Base-by-base conservation (phyloP, 768 basidiomycete genomes). In the Hericium erinaceus region DNA sequence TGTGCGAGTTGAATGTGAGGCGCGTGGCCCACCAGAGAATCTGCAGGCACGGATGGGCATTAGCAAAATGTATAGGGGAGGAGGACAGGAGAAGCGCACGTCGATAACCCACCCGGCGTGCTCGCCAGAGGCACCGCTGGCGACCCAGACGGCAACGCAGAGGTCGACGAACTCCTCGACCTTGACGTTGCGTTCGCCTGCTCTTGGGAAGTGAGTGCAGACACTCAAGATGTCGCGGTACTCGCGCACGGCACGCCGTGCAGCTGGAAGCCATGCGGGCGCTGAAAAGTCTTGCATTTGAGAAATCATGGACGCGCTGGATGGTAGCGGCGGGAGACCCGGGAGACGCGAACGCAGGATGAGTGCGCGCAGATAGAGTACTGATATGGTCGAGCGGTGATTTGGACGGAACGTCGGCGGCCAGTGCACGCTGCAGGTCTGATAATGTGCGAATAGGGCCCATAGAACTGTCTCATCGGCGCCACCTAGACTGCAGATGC, bases 21-120 rank as follows among this genome's bases (percentile, higher is more conserved):
- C 87, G 84, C 9, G 92, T 94, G 1, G 92, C 88, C 92, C 92
- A 94, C 89, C 92, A 95, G 2, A 98, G 78, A 20, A 92, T 80
- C 89, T 90, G 68, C 38, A 49, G 44, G 26, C 40, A 60, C 20
- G 52, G 48, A 44, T 57, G 28, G 15, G 38, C 39, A 40, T 13
- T 33, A 44, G 33, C 16, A 28, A 18, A 22, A 38, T 58, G 16
- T 22, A 18, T 2, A 5, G 37, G 24, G 48, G 60, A 55, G 50
- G 13, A 41, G 56, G 22, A 81, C 20, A 51, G 28, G 20, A 24
- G 49, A 46, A 1, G 49, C 86, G 63, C 60, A 89, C 89, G 67
- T 93, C 90, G 54, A 92, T 78, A 16, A 89, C 82, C 89, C 88
- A 91, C n/a, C 79, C 80, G 1, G 83, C 80, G 60, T 80, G 77